A percentile compares a stretch with the other conserved stretches of the same genome.
phyloP scores from a whole-genome alignment of 2,329 filamentous ascomycete genomes.

The Diaporthe citri region DNA sequence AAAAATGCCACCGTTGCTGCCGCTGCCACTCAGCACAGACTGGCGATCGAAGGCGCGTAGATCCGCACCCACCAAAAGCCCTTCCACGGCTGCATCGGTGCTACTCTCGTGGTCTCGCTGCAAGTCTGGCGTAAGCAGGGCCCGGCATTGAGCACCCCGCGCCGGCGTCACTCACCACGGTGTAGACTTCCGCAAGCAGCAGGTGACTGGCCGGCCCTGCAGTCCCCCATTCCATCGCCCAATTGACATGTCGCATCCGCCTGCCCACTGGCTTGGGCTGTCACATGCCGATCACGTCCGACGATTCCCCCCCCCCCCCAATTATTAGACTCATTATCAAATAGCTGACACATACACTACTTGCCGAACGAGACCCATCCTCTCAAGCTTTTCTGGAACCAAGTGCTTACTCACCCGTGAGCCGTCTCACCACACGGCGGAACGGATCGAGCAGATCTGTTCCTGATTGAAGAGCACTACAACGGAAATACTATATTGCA shows the following conservation, averaged over 20 bases:
- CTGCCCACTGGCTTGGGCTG: background rate
- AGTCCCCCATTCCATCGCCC: background rate
- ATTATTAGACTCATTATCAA: background rate
- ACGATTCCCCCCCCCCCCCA: background rate
- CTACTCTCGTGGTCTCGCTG: background rate
- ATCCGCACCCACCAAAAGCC: background rate
- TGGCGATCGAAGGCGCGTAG: conserved; percentile 23
- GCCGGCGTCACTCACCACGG: conserved; percentile 25
- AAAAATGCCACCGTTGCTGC: conserved; percentile 28
- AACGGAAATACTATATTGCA: background rate
- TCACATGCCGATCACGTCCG: conserved; percentile 10
- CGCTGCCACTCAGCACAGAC: conserved; percentile 29
- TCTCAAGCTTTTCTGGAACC: background rate
- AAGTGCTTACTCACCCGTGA: background rate
- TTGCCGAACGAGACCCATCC: background rate
- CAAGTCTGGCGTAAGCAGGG: background rate
- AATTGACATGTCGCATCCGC: conserved; percentile 20
- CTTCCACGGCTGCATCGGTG: conserved; percentile 6
- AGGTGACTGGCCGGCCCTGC: conserved; percentile 17
- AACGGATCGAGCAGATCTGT: conserved; percentile 22
- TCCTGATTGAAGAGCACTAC: background rate
- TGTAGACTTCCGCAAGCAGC: conserved; percentile 31
- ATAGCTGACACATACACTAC: background rate
- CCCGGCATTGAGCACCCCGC: background rate
- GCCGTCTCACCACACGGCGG: background rate